These are phyloP conservation scores for Penicillium parvum DNA, from an alignment of 495 filamentous ascomycete genomes.

Conservation along the genomic window DNA sequence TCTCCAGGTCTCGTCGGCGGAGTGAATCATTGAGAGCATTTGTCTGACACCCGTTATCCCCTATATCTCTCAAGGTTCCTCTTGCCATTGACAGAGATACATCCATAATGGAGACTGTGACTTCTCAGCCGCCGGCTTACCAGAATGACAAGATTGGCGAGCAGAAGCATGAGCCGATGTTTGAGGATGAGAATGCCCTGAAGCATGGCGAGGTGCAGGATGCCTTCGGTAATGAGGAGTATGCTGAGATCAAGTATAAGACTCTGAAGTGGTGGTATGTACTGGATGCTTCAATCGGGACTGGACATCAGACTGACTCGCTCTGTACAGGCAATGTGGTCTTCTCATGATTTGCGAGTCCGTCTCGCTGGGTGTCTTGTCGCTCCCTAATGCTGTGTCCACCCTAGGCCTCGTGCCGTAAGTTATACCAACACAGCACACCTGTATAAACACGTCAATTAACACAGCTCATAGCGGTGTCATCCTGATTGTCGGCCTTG, in stretches of 20 bases:
- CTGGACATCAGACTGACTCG: not conserved
- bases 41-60: too few relatives aligned
- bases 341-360: slow-evolving; percentile 65
- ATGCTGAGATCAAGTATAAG: slow-evolving; percentile 44
- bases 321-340: slow-evolving; percentile 37
- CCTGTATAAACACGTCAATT: too few relatives aligned
- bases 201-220: slow-evolving; percentile 30
- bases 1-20: not conserved
- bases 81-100: not conserved
- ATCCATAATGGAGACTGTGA: slow-evolving; percentile 21
- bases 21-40: too few relatives aligned
- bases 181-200: slow-evolving; percentile 32
- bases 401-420: slow-evolving; percentile 55
- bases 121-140: slow-evolving; percentile 16
- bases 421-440: too few relatives aligned
- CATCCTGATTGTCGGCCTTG: slow-evolving; percentile 59
- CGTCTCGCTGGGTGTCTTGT: slow-evolving; percentile 64
- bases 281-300: not conserved
- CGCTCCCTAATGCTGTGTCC: slow-evolving; percentile 59
- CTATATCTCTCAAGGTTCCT: too few relatives aligned
- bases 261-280: slow-evolving; percentile 47
- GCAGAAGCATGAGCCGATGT: slow-evolving; percentile 9
- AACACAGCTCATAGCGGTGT: slow-evolving; percentile 44
- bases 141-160: slow-evolving; percentile 21
- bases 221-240: slow-evolving; percentile 43